Percentiles rank a stretch among this genome's conserved stretches.
These are phyloP conservation scores for Tetrapisispora iriomotensis DNA, from an alignment of 805 yeast genomes.

Conservation along the genomic window DNA sequence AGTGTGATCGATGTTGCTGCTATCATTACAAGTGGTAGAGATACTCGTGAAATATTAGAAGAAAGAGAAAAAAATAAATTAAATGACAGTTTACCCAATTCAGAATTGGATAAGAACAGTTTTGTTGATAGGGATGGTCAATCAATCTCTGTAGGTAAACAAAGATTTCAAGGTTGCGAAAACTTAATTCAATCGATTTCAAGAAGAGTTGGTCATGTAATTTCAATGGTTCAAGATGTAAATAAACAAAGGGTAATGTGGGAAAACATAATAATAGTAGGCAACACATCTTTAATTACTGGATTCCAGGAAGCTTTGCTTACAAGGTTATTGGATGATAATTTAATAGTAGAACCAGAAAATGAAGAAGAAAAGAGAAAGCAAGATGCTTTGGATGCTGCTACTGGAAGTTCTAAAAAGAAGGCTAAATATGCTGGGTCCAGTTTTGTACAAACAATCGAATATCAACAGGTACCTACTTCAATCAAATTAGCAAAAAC, in stretches of 20 bases:
- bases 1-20: conserved; percentile 84
- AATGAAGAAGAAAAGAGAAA: conserved; percentile 22
- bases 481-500: conserved; percentile 54
- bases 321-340: conserved; percentile 46
- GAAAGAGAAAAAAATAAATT: conserved; percentile 45
- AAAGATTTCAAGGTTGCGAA: conserved; percentile 74
- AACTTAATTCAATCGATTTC: conserved; percentile 48
- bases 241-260: conserved; percentile 71
- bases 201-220: conserved; percentile 40
- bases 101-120: conserved; percentile 61
- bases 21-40: conserved; percentile 62
- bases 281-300: conserved; percentile 62
- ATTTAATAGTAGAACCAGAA: conserved; percentile 34
- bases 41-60: conserved; percentile 60
- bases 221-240: conserved; percentile 53
- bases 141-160: conserved; percentile 67
- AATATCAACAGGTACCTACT: conserved; percentile 67
- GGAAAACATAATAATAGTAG: conserved; percentile 72
- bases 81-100: conserved; percentile 38
- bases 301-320: conserved; percentile 70
- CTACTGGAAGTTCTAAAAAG: conserved; percentile 24
- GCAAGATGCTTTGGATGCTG: conserved; percentile 23
- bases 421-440: conserved; percentile 18
- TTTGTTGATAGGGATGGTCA: conserved; percentile 55
- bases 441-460: conserved; percentile 21